These are phyloP conservation scores for Bruguiera sexangula DNA, from an alignment of 345 rosid species.

Conservation along the genomic window DNA sequence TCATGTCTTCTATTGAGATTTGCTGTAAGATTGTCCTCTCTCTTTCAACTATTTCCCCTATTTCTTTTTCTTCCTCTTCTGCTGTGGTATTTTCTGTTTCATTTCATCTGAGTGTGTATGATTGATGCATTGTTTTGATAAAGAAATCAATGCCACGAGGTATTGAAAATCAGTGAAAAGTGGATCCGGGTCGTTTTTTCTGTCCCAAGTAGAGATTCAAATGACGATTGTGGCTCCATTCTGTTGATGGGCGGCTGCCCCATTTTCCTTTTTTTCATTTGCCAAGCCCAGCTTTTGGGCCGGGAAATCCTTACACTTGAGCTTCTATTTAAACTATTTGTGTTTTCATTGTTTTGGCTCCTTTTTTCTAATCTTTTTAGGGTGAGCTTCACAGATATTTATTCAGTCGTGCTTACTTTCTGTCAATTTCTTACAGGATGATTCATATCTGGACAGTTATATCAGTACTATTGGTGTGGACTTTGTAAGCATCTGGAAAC, in stretches of 20 bases:
- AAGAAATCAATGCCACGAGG: too few relatives aligned
- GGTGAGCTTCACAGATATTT: neutral
- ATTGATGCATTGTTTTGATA: too few relatives aligned
- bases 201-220: too few relatives aligned
- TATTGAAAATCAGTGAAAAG: neutral
- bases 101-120: neutral
- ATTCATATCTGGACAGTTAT: conserved; percentile 89
- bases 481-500: conserved; percentile 51
- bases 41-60: neutral
- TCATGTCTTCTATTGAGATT: conserved; percentile 29
- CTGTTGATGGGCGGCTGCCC: too few relatives aligned
- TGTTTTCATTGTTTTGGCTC: neutral
- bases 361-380: neutral
- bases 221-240: too few relatives aligned
- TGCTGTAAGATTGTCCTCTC: conserved; percentile 13
- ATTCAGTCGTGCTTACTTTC: neutral
- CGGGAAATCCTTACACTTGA: neutral
- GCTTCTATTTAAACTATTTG: neutral
- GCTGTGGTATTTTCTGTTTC: neutral
- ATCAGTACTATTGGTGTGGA: conserved; percentile 94
- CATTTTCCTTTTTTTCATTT: too few relatives aligned
- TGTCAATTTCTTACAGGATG: conserved; percentile 48
- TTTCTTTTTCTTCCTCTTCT: neutral
- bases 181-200: neutral
- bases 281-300: too few relatives aligned